Evolutionary conservation across 2,329 filamentous ascomycete species (phyloP), one percentile per base, ranked within the genome.

Genomic region (Trichophyton mentagrophytes): DNA sequence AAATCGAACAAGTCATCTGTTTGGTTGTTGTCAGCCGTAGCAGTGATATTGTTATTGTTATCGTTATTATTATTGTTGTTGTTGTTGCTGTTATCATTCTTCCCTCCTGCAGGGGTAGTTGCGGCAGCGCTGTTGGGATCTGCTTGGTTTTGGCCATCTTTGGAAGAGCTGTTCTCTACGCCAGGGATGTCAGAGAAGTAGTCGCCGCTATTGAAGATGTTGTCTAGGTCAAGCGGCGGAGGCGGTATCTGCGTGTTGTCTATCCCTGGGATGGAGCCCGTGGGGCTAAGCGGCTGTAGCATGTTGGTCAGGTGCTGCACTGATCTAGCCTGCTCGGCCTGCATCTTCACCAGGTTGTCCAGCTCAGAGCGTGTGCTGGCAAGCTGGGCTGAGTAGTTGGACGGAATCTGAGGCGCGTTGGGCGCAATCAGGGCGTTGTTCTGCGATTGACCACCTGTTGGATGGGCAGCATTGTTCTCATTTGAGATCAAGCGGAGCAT

Each of bases 261-360:
- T 3, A 93, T 72, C 3, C 88, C 88, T 1, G 89, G 88, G 40
- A 95, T 88, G 15, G 82, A 81, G 3, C 89, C 90, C 0, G 84
- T 88, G 0, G 90, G 90, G 67, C 86, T 91, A 11, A 95, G 79
- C 0, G 90, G 90, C 5, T 88, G 85, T 6, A 96, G 80, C 15
- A 90, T 77, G 60, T 83, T 85, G 58, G 85, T 85, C 8, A 96
- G 78, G 61, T 88, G 84, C 63, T 88, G 83, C 1, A 96, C 87
- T 57, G 88, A 87, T 56, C 81, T 81, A 63, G 87, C 85, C 68
- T 96, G 90, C 62, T 92, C 85, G 25, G 84, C 82, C 69, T 95
- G 89, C 67, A 96, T 78, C 49, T 85, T 86, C 64, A 89, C 84
- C 1, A 97, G 79, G 33, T 87, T 81, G 58, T 93, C 88, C 30